Evolutionary conservation across 2,329 filamentous ascomycete species (phyloP).

Genomic region (Aspergillus clavatus): DNA sequence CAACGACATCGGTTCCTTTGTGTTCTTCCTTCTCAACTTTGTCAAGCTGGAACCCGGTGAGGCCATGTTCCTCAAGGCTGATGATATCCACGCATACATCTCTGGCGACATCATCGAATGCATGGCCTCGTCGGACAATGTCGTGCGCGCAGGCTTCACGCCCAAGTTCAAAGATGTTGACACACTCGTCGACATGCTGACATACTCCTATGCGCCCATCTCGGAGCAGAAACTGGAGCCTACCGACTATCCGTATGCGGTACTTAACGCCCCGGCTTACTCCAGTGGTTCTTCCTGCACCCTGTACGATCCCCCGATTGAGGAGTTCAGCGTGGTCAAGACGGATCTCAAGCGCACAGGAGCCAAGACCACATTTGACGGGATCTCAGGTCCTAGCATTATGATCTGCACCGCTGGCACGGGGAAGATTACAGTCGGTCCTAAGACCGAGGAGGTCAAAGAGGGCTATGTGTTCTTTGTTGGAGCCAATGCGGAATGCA

Average conservation of each 20-base stretch:
- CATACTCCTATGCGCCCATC: conserved; percentile 92
- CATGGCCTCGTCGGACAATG: conserved; percentile 98
- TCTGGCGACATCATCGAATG: conserved; percentile 87
- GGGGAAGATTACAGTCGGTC: conserved; percentile 79
- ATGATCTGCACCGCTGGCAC: conserved; percentile 81
- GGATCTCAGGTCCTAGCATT: conserved; percentile 83
- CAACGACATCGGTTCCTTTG: conserved; percentile 84
- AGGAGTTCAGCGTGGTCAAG: conserved; percentile 88
- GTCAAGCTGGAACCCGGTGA: conserved; percentile 83
- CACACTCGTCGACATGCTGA: conserved; percentile 85
- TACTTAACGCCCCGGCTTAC: conserved; percentile 76
- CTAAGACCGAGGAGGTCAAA: conserved; percentile 69
- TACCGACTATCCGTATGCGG: conserved; percentile 77
- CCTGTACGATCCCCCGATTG: conserved; percentile 92
- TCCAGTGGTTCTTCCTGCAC: conserved; percentile 65
- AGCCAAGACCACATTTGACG: conserved; percentile 82
- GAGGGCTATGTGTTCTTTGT: conserved; percentile 77
- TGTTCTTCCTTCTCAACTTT: conserved; percentile 96
- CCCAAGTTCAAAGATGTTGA: conserved; percentile 97
- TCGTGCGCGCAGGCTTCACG: conserved; percentile 93
- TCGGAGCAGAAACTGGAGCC: conserved; percentile 91
- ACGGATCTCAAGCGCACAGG: conserved; percentile 65
- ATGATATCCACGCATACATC: conserved; percentile 92
- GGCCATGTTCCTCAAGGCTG: conserved; percentile 91
- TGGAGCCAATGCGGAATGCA: conserved; percentile 77